Evolutionary conservation across 2,329 filamentous ascomycete species (phyloP).

Genomic region (Fulvia fulva): DNA sequence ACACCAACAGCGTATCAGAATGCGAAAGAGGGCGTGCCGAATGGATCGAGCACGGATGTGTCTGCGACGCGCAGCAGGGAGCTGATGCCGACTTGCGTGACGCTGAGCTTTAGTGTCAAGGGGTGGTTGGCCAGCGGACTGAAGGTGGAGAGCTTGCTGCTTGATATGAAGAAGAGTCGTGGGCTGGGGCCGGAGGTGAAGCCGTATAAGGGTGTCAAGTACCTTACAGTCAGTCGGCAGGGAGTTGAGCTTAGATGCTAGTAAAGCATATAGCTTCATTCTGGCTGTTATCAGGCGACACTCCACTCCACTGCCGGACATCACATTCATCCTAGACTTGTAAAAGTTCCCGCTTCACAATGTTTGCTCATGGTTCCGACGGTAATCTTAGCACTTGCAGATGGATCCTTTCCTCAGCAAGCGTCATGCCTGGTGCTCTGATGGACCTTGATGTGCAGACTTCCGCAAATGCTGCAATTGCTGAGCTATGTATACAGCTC

Average conservation of each 20-base stretch:
- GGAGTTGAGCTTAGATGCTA: slow-evolving; percentile 50
- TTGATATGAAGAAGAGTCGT: slow-evolving; percentile 72
- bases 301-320: neutral
- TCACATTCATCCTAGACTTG: neutral
- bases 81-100: slow-evolving; percentile 48
- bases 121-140: slow-evolving; percentile 64
- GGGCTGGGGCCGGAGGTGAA: slow-evolving; percentile 84
- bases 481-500: slow-evolving; percentile 18
- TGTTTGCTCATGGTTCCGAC: too few species aligned
- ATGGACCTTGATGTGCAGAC: too few species aligned
- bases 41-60: slow-evolving; percentile 4
- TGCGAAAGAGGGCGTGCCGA: slow-evolving; percentile 42
- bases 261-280: neutral
- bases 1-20: slow-evolving; percentile 19
- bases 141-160: slow-evolving; percentile 58
- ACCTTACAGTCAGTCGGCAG: slow-evolving; percentile 67
- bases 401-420: too few species aligned
- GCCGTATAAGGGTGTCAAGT: slow-evolving; percentile 98
- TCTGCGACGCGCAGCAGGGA: slow-evolving; percentile 34
- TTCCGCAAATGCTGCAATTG: neutral
- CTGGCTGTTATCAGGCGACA: neutral
- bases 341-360: too few species aligned
- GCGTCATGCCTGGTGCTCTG: too few species aligned
- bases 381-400: too few species aligned
- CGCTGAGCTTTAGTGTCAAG: slow-evolving; percentile 51